Conservation (phyloP, 1,139 yeast species). For the Suhomyces kunorum region DNA sequence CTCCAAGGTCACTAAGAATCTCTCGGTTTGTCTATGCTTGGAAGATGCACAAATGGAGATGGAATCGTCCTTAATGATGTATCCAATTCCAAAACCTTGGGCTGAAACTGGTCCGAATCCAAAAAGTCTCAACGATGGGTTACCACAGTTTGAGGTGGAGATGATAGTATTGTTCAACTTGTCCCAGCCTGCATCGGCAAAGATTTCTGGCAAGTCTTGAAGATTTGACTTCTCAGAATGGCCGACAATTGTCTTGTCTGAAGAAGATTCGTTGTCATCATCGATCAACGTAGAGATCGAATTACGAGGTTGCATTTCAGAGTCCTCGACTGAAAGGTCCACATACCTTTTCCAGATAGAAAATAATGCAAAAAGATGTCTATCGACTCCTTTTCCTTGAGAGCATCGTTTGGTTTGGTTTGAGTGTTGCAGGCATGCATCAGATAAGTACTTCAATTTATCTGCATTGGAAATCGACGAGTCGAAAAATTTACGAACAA, state of each 20-base stretch:
- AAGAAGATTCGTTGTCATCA: conserved; percentile 21
- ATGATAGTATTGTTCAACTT: conserved; percentile 57
- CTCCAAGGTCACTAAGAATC: conserved; percentile 75
- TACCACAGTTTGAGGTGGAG: conserved; percentile 58
- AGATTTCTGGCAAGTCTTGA: conserved; percentile 45
- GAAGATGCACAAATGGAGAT: conserved; percentile 86
- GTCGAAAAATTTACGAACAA: conserved; percentile 84
- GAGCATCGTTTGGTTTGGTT: conserved; percentile 69
- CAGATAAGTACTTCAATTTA: conserved; percentile 60
- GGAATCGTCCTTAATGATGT: conserved; percentile 82
- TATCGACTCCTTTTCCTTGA: conserved; percentile 82
- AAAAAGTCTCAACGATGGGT: conserved; percentile 81
- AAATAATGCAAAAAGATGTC: conserved; percentile 84
- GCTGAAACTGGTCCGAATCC: conserved; percentile 93
- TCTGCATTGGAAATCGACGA: conserved; percentile 57
- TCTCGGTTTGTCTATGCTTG: conserved; percentile 84
- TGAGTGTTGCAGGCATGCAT: conserved; percentile 73
- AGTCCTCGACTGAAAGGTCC: conserved; percentile 19
- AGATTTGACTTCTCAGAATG: conserved; percentile 18
- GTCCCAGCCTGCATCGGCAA: conserved; percentile 75
- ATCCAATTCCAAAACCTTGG: conserved; percentile 90
- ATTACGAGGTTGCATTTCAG: conserved; percentile 15
- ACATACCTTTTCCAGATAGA: conserved; percentile 85
- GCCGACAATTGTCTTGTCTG: conserved; percentile 24
- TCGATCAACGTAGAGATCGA: conserved; percentile 20